Percentiles rank a stretch among this genome's conserved stretches.
Evolutionary conservation across 768 basidiomycete genomes (phyloP).

Genomic region (Hortiboletus flavorubellus): DNA sequence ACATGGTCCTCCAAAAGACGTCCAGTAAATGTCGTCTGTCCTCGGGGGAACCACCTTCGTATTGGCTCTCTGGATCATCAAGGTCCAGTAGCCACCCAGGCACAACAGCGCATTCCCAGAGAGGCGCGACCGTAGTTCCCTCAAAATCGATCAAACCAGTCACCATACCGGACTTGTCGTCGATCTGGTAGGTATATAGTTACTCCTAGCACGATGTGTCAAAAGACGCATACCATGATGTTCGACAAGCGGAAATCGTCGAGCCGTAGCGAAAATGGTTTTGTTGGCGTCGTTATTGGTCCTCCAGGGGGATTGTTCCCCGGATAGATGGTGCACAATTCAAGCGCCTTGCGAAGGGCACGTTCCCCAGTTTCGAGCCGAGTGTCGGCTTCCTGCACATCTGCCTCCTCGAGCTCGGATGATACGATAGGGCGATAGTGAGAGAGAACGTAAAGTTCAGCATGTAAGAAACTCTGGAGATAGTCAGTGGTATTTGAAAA

Average conservation of each 20-base stretch:
- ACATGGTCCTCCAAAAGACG: neutral
- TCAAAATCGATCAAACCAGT: neutral
- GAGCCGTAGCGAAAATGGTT: neutral
- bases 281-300: neutral
- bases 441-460: neutral
- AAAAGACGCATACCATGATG: neutral
- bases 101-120: neutral
- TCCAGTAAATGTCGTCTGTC: neutral
- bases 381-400: neutral
- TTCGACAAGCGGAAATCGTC: slow-evolving; percentile 4
- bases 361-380: neutral
- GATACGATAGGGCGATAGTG: neutral
- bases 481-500: neutral
- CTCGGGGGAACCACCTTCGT: neutral
- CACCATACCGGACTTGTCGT: neutral
- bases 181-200: neutral
- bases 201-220: neutral
- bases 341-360: neutral
- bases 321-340: neutral
- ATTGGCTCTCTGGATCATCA: neutral
- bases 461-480: neutral
- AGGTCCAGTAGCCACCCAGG: neutral
- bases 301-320: neutral
- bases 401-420: neutral
- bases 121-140: neutral